Conservation (phyloP, 805 yeast genomes). For the Blastobotrys terrestris region DNA sequence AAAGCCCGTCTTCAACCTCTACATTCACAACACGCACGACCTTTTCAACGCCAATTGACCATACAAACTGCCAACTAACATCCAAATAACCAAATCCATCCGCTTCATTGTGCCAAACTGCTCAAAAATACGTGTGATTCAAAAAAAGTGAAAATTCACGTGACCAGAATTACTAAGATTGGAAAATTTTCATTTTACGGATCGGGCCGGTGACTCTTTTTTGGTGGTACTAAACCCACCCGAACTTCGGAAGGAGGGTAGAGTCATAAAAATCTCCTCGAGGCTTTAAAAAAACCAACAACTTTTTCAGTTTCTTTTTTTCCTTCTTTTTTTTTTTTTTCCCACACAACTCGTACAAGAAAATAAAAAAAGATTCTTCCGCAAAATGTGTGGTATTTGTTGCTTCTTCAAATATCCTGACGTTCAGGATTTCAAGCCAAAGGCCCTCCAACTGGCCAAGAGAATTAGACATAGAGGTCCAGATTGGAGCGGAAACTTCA, state of each 20-base stretch:
- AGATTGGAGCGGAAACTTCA: slow-evolving; percentile 91
- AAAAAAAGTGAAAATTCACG: not conserved
- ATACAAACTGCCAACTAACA: too few species aligned
- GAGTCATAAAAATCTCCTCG: not conserved
- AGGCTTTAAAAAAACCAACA: not conserved
- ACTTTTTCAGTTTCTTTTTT: not conserved
- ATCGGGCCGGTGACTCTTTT: not conserved
- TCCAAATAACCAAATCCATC: too few species aligned
- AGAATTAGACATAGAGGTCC: slow-evolving; percentile 98
- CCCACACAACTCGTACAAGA: not conserved
- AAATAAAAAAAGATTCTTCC: not conserved
- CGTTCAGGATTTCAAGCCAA: slow-evolving; percentile 71
- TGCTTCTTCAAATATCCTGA: slow-evolving; percentile 84
- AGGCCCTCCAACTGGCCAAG: slow-evolving; percentile 85
- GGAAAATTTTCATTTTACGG: not conserved
- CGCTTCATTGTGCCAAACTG: too few species aligned
- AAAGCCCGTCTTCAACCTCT: not conserved
- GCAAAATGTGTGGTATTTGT: slow-evolving; percentile 91
- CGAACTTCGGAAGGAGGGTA: not conserved
- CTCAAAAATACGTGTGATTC: too few species aligned
- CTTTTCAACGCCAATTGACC: too few species aligned
- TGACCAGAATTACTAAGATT: not conserved
- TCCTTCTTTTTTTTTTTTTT: not conserved
- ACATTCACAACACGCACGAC: not conserved
- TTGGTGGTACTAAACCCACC: not conserved